Conservation (phyloP, 192 early-diverging fungal genomes). For the Blastocladiella britannica region DNA sequence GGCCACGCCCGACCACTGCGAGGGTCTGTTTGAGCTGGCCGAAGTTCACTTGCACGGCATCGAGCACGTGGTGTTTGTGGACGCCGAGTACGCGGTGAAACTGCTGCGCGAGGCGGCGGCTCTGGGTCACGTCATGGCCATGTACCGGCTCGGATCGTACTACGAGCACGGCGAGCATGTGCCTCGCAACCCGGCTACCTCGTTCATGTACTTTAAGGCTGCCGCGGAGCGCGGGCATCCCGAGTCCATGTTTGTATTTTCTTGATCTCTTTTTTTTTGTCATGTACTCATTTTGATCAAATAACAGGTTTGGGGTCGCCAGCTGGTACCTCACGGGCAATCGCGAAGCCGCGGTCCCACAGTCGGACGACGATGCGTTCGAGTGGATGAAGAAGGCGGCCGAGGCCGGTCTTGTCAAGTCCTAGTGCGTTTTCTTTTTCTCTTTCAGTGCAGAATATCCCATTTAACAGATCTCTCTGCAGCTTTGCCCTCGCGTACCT, state of each 20-base stretch:
- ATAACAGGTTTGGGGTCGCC: too few relatives aligned
- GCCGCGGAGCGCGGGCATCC: conserved; percentile 40
- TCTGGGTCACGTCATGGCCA: conserved; percentile 41
- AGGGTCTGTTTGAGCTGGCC: conserved; percentile 35
- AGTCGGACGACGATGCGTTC: conserved; percentile 40
- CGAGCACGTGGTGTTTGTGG: conserved; percentile 35
- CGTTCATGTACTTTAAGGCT: conserved; percentile 33
- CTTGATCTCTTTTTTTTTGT: too few relatives aligned
- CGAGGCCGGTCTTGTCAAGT: conserved; percentile 33
- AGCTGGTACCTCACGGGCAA: conserved; percentile 47
- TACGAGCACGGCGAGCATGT: conserved; percentile 40
- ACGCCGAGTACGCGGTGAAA: conserved; percentile 35
- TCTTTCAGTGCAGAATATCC: too few relatives aligned
- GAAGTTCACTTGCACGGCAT: conserved; percentile 32
- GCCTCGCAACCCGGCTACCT: conserved; percentile 27
- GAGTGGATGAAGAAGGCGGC: conserved; percentile 38
- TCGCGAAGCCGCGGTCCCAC: conserved; percentile 21
- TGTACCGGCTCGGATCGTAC: conserved; percentile 34
- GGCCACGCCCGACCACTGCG: conserved; percentile 30
- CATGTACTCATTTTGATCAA: too few relatives aligned
- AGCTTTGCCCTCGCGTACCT: conserved; percentile 38
- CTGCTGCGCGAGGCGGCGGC: conserved; percentile 39
- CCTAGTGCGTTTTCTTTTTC: conserved; percentile 18
- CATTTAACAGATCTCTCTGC: background rate
- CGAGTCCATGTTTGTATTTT: conserved; percentile 39